Evolutionary conservation across 371 early-diverging fungal species (phyloP).

Genomic region (Mortierella sp.): DNA sequence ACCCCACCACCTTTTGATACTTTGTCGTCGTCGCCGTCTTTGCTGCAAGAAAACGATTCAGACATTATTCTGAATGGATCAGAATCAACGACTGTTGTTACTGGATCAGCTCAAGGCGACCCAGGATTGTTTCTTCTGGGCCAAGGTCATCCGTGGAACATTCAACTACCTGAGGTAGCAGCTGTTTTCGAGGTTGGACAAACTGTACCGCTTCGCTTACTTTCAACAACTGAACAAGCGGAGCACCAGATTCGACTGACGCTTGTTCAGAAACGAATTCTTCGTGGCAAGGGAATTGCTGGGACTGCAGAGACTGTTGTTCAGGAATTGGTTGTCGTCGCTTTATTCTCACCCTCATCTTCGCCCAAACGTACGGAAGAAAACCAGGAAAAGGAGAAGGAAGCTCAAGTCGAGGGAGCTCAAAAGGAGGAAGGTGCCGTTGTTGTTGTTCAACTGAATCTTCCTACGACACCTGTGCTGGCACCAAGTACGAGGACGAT

Average conservation of each 20-base stretch:
- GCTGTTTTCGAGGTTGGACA: not conserved
- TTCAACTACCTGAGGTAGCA: not conserved
- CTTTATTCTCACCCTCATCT: not conserved
- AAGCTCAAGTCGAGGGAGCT: not conserved
- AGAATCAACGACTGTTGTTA: not conserved
- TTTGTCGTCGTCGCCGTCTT: not conserved
- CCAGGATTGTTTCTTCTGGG: not conserved
- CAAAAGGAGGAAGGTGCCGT: not conserved
- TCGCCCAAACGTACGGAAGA: not conserved
- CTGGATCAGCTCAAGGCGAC: not conserved
- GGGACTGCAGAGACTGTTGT: not conserved
- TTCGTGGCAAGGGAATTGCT: not conserved
- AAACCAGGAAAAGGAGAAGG: not conserved
- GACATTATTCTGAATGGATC: not conserved
- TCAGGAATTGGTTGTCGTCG: not conserved
- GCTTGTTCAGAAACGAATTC: not conserved
- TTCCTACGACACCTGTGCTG: not conserved
- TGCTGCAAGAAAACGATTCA: not conserved
- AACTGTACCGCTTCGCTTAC: not conserved
- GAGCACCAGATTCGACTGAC: not conserved
- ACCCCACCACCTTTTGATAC: too few species aligned
- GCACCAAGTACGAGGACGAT: not conserved
- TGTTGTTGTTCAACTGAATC: not conserved
- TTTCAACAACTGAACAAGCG: not conserved
- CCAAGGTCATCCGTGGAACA: not conserved